Base-by-base conservation (phyloP, 805 yeast species). In the Candida hispaniensis region DNA sequence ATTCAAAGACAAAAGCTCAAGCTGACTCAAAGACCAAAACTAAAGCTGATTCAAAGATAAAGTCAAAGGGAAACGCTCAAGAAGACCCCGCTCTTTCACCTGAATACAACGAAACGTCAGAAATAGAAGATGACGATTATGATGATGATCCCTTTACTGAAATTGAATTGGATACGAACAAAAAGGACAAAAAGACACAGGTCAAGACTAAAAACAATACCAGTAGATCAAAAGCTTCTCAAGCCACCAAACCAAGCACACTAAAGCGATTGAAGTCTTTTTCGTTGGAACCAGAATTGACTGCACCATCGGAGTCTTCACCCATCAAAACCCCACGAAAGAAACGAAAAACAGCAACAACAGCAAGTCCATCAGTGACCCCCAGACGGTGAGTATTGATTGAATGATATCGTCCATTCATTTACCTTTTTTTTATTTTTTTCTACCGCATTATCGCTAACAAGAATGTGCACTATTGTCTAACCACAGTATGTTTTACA, bases 61-160 rank as follows among this genome's bases (percentile, higher is more conserved):
- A n/a, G n/a, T n/a, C n/a, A n/a, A n/a, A n/a, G n/a, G n/a, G n/a
- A n/a, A n/a, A n/a, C n/a, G n/a, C n/a, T n/a, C n/a, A n/a, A n/a
- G n/a, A n/a, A n/a, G n/a, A n/a, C n/a, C n/a, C n/a, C n/a, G n/a
- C n/a, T n/a, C n/a, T n/a, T n/a, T n/a, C n/a, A n/a, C n/a, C n/a
- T n/a, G n/a, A n/a, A n/a, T n/a, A n/a, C n/a, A n/a, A n/a, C n/a
- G n/a, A n/a, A n/a, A n/a, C n/a, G n/a, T n/a, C n/a, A n/a, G n/a
- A n/a, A n/a, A n/a, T n/a, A n/a, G 43, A 24, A 4, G 39, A 41
- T 3, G 30, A 17, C 5, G 43, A 36, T 10, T 34, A 27, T 7
- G 38, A 21, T 4, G 28, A 35, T 11, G 22, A 16, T n/a, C 14
- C 19, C 36, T 13, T 39, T 28, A 11, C 15, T 19, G 23, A 42